Conservation (phyloP, 768 basidiomycete species). For the Gyrodon lividus region DNA sequence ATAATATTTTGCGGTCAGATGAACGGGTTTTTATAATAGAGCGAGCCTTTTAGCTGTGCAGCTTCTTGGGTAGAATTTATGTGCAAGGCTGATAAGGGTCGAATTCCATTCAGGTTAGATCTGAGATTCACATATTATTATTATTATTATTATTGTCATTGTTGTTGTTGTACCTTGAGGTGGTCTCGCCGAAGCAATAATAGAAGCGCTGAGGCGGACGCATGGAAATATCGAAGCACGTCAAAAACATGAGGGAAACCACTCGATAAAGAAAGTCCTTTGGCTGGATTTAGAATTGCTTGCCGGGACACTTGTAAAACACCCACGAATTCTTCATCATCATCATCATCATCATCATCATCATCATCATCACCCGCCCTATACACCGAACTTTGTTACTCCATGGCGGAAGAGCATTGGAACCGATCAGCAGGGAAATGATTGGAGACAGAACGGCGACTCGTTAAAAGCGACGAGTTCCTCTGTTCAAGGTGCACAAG, state of each 20-base stretch:
- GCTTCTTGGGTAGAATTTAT: constrained; percentile 18
- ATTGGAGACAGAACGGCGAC: constrained; percentile 29
- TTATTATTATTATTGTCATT: too few relatives aligned
- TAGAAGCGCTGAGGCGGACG: too few relatives aligned
- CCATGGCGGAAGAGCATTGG: constrained; percentile 14
- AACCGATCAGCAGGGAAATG: constrained; percentile 23
- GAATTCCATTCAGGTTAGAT: constrained; percentile 14
- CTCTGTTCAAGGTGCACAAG: neutral
- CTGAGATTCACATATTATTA: constrained; percentile 23
- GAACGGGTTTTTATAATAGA: constrained; percentile 9
- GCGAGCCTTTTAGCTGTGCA: constrained; percentile 1
- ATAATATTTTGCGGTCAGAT: constrained; percentile 21
- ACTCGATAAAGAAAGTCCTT: constrained; percentile 12
- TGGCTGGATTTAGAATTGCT: constrained; percentile 14
- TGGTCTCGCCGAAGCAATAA: constrained; percentile 20
- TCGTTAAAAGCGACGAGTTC: constrained; percentile 17
- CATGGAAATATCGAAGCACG: constrained; percentile 23
- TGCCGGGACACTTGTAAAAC: neutral
- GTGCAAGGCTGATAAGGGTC: constrained; percentile 31
- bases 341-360: too few relatives aligned
- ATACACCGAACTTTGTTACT: constrained; percentile 6
- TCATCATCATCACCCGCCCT: too few relatives aligned
- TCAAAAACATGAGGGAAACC: constrained; percentile 25
- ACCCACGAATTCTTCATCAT: neutral
- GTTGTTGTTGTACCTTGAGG: constrained; percentile 14